Evolutionary conservation across 345 rosid species (phyloP).

Genomic region (Camelina sativa): DNA sequence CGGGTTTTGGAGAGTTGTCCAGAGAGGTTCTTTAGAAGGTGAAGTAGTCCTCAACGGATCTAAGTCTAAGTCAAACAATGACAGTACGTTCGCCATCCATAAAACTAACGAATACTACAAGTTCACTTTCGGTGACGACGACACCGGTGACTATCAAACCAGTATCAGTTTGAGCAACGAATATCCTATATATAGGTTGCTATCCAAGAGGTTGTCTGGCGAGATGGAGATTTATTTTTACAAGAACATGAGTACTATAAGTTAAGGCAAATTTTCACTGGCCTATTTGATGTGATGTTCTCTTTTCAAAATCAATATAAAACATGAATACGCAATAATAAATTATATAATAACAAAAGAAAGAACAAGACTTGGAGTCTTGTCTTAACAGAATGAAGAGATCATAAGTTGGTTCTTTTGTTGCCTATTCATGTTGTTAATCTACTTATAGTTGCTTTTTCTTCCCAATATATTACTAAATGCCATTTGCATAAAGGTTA

Average conservation of each 20-base stretch:
- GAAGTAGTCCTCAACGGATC: constrained; percentile 28
- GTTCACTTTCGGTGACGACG: constrained; percentile 3
- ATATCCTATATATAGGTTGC: not conserved
- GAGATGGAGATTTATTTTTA: constrained; percentile 37
- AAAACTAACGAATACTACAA: constrained; percentile 22
- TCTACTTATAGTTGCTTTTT: not conserved
- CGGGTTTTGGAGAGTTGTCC: constrained; percentile 30
- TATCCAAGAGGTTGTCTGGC: constrained; percentile 22
- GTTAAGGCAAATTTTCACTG: constrained; percentile 2
- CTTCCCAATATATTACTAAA: too few species aligned
- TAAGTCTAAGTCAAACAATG: constrained; percentile 1
- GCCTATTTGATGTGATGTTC: not conserved
- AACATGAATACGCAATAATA: not conserved
- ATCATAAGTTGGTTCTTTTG: not conserved
- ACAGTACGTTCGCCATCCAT: constrained; percentile 19
- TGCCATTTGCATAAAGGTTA: too few species aligned
- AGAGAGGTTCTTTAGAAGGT: constrained; percentile 7
- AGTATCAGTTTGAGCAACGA: constrained; percentile 26
- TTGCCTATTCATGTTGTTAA: not conserved
- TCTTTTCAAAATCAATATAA: not conserved
- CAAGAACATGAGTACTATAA: not conserved
- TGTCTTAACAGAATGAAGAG: not conserved
- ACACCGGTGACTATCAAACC: not conserved
- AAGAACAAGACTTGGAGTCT: not conserved
- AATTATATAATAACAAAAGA: not conserved